Base-by-base conservation (phyloP, 352 stramenopile genomes). In the Pythium vanterpoolii region DNA sequence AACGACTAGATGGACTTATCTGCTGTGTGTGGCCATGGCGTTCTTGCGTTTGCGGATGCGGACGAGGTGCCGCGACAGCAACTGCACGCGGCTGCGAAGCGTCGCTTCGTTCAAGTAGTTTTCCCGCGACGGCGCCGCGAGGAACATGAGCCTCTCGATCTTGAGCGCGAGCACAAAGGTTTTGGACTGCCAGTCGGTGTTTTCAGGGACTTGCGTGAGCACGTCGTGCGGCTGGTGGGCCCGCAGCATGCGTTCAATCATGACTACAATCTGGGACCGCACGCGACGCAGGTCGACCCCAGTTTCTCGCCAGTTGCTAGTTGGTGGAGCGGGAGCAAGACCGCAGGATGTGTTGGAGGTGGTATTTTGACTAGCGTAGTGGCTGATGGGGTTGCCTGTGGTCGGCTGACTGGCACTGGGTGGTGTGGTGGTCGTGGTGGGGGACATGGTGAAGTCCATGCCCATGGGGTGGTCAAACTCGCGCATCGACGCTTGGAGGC, bases 141-240 rank as follows among this genome's bases (percentile, higher is more conserved):
- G 73, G 66, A 84, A 87, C 72, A 87, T 80, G 61, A 87, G 72
- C 1, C 74, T 69, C 55, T 87, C 77, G 52, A 87, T 82, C 62
- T 86, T 86, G 56, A 83, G 76, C 21, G 76, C 73, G 39, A 86
- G 48, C 34, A 64, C 34, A 53, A 83, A 76, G 11, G 76, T 86
- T 72, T 86, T 86, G 48, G 69, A 78, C 43, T 74, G 69, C 76
- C 76, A 86, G 63, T 83, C 64, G 16, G 57, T 78, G 72, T 86
- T 86, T 60, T 83, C 74, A 4, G 73, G 76, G 19, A 86, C 72
- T 48, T 83, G 67, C 1, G 76, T 86, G 44, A 86, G 64, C 57
- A 86, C 76, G 43, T 82, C 73, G 60, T 86, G 76, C 1, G 74
- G 76, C 50, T 74, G 67, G 60, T 86, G 76, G 28, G 62, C 72